These are phyloP conservation scores for Yamadazyma dendronema DNA, from an alignment of 1,139 yeast genomes.

Conservation along the genomic window DNA sequence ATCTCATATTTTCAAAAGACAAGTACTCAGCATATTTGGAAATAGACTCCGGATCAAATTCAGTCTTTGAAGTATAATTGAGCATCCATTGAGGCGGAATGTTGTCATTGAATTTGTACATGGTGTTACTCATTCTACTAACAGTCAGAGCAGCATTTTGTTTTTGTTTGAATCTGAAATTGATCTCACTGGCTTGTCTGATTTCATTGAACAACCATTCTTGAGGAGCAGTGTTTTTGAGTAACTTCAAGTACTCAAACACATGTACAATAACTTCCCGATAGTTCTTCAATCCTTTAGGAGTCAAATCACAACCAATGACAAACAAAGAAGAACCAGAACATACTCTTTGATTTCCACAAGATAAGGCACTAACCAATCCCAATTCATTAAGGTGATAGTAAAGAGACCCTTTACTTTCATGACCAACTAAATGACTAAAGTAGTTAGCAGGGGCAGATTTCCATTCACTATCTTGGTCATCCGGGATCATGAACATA, in stretches of 20 bases:
- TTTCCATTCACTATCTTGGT: conserved; percentile 59
- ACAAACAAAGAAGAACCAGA: conserved; percentile 67
- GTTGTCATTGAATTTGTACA: conserved; percentile 39
- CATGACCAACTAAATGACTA: conserved; percentile 88
- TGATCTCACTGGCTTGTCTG: conserved; percentile 42
- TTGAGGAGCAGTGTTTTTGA: conserved; percentile 49
- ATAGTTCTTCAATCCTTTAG: conserved; percentile 65
- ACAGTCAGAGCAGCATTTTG: conserved; percentile 60
- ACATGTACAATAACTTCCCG: conserved; percentile 54
- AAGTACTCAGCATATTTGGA: conserved; percentile 50
- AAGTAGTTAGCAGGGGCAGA: conserved; percentile 67
- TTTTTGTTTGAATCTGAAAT: conserved; percentile 70
- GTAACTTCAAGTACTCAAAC: conserved; percentile 71
- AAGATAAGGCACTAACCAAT: conserved; percentile 77
- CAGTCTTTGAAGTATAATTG: conserved; percentile 55
- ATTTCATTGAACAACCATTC: conserved; percentile 54
- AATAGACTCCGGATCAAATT: conserved; percentile 57
- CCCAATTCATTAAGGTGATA: conserved; percentile 63
- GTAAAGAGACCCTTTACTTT: conserved; percentile 77
- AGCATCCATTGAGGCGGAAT: conserved; percentile 67
- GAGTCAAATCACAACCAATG: conserved; percentile 73
- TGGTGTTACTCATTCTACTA: conserved; percentile 44
- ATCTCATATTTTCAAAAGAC: conserved; percentile 58
- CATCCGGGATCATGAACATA: conserved; percentile 74
- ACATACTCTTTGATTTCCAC: conserved; percentile 71